These are phyloP conservation scores for Cercospora berteroae DNA, from an alignment of 2,329 filamentous ascomycete species.

Conservation along the genomic window DNA sequence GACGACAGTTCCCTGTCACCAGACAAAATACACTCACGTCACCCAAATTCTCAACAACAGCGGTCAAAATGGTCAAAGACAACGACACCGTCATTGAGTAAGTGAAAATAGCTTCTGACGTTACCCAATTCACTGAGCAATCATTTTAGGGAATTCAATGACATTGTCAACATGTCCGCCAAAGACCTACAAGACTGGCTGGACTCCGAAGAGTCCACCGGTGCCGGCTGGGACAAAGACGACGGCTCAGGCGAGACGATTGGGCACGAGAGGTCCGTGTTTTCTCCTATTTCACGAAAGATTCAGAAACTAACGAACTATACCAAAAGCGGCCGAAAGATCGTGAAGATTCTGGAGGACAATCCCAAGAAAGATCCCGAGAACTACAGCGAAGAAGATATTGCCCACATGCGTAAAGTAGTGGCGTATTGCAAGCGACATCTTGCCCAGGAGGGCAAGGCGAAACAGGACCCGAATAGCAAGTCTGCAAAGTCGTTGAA, in stretches of 20 bases:
- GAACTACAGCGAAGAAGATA: constrained; percentile 57
- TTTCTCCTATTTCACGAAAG: neutral
- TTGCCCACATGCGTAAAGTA: constrained; percentile 52
- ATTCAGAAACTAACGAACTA: neutral
- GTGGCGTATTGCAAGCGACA: constrained; percentile 66
- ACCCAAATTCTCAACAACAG: constrained; percentile 1
- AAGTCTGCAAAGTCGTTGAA: constrained; percentile 60
- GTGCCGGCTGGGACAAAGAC: constrained; percentile 61
- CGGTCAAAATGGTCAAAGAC: constrained; percentile 52
- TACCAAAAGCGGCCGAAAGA: constrained; percentile 56
- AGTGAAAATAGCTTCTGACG: constrained; percentile 12
- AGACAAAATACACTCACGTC: neutral
- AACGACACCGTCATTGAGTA: constrained; percentile 52
- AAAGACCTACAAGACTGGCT: constrained; percentile 63
- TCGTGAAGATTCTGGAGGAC: constrained; percentile 61
- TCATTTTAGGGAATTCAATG: constrained; percentile 58
- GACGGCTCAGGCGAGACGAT: constrained; percentile 60
- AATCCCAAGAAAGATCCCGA: constrained; percentile 59
- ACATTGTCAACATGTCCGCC: constrained; percentile 64
- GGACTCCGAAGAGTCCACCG: constrained; percentile 56
- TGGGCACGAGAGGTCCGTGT: constrained; percentile 56
- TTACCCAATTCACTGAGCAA: neutral
- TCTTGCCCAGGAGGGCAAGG: constrained; percentile 61
- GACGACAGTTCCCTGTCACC: neutral
- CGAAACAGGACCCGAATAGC: constrained; percentile 56